phyloP scores from a whole-genome alignment of 2,329 filamentous ascomycete species.

The Periconia digitata region DNA sequence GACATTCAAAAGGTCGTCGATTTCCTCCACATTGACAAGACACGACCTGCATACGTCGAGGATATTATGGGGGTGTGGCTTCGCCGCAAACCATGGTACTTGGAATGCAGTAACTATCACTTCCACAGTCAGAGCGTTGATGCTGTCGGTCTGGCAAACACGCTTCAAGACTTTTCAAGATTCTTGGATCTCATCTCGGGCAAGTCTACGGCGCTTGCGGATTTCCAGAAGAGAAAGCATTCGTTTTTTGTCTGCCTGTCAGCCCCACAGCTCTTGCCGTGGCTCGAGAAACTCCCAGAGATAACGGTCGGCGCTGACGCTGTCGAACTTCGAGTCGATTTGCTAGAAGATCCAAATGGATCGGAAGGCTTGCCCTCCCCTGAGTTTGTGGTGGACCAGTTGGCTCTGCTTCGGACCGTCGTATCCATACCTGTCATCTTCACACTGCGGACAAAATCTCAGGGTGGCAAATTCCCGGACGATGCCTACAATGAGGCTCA shows the following conservation, averaged over 20 bases:
- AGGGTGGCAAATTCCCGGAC: conserved; percentile 88
- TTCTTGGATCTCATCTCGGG: conserved; percentile 74
- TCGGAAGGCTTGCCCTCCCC: conserved; percentile 60
- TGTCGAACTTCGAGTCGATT: conserved; percentile 89
- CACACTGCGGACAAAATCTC: conserved; percentile 80
- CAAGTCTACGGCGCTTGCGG: conserved; percentile 54
- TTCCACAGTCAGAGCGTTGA: conserved; percentile 78
- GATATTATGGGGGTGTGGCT: conserved; percentile 91
- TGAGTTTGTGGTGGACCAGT: conserved; percentile 79
- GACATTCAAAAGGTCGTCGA: conserved; percentile 86
- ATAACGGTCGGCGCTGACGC: conserved; percentile 87
- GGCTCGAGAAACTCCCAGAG: conserved; percentile 65
- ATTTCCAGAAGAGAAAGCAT: conserved; percentile 65
- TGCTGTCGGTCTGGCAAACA: conserved; percentile 51
- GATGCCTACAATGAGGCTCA: conserved; percentile 69
- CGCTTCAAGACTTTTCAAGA: conserved; percentile 69
- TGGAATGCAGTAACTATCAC: conserved; percentile 90
- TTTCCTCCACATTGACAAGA: conserved; percentile 86
- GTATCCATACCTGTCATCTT: conserved; percentile 84
- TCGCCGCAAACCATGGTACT: conserved; percentile 84
- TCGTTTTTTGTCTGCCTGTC: conserved; percentile 95
- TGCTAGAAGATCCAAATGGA: conserved; percentile 72
- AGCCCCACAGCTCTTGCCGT: conserved; percentile 69
- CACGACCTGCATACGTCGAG: conserved; percentile 86
- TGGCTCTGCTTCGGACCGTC: conserved; percentile 73